These are phyloP conservation scores for Bocquillonia castaneifolia DNA, from an alignment of 441 rosid species.

Conservation along the genomic window DNA sequence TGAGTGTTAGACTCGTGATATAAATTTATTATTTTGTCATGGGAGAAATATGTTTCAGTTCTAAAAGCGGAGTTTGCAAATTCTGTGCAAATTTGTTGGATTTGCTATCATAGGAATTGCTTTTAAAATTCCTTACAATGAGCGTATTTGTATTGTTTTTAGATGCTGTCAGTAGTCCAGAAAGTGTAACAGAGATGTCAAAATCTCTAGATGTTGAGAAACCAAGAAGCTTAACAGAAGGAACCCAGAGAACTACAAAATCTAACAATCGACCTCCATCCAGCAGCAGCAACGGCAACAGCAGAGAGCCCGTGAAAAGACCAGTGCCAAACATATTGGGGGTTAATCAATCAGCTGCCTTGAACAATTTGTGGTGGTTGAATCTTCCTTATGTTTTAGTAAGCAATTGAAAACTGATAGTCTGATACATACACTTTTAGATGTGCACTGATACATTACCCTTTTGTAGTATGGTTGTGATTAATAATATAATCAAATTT, in stretches of 20 bases:
- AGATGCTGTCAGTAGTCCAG: conserved; percentile 42
- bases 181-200: conserved; percentile 27
- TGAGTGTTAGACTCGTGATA: background rate
- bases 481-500: background rate
- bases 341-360: conserved; percentile 31
- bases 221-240: conserved; percentile 18
- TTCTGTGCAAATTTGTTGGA: background rate
- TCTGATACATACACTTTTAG: background rate
- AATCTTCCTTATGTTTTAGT: conserved; percentile 73
- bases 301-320: conserved; percentile 26
- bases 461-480: too few species aligned
- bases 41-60: background rate
- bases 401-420: conserved; percentile 27
- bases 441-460: background rate
- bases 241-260: conserved; percentile 27
- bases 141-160: conserved; percentile 22
- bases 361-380: conserved; percentile 58
- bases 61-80: background rate
- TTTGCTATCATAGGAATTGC: background rate
- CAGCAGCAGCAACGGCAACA: conserved; percentile 28
- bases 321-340: conserved; percentile 16
- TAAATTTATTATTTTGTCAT: background rate
- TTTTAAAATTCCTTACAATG: conserved; percentile 4
- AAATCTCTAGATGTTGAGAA: conserved; percentile 22
- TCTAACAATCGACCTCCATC: conserved; percentile 18